Conservation (phyloP, 768 basidiomycete genomes). For the Serendipita sp. region DNA sequence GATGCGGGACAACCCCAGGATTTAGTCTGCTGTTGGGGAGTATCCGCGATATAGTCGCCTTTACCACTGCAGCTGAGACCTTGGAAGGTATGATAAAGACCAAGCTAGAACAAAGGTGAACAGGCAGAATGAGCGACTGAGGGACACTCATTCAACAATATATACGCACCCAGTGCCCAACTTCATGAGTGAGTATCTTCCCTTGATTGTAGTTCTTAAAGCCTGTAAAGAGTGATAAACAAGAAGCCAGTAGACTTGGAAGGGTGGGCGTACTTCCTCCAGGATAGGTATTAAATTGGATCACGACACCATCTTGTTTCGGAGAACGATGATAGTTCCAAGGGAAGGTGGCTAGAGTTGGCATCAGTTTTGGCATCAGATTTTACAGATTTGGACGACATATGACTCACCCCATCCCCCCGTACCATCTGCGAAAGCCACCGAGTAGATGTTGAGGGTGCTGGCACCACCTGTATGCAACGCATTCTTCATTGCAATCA, state of each 20-base stretch:
- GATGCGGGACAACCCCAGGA: not conserved
- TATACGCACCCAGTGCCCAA: constrained; percentile 32
- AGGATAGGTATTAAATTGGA: constrained; percentile 21
- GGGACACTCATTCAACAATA: too few relatives aligned
- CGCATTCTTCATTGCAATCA: constrained; percentile 33
- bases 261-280: constrained; percentile 22
- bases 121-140: too few relatives aligned
- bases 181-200: constrained; percentile 36
- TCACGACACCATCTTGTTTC: constrained; percentile 32
- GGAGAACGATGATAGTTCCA: constrained; percentile 23
- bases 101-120: not conserved
- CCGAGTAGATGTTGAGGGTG: constrained; percentile 35
- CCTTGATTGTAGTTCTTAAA: constrained; percentile 13
- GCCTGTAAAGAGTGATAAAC: constrained; percentile 18
- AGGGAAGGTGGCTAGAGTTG: constrained; percentile 33
- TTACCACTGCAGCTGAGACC: not conserved
- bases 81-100: not conserved
- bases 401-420: too few relatives aligned
- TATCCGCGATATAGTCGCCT: not conserved
- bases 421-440: not conserved
- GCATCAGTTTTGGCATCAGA: too few relatives aligned
- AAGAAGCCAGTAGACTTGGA: constrained; percentile 18
- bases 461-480: constrained; percentile 27
- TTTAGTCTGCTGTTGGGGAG: not conserved
- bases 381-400: too few relatives aligned